Evolutionary conservation across 352 stramenopile genomes (phyloP).

Genomic region (Phytophthora pseudosyringae): DNA sequence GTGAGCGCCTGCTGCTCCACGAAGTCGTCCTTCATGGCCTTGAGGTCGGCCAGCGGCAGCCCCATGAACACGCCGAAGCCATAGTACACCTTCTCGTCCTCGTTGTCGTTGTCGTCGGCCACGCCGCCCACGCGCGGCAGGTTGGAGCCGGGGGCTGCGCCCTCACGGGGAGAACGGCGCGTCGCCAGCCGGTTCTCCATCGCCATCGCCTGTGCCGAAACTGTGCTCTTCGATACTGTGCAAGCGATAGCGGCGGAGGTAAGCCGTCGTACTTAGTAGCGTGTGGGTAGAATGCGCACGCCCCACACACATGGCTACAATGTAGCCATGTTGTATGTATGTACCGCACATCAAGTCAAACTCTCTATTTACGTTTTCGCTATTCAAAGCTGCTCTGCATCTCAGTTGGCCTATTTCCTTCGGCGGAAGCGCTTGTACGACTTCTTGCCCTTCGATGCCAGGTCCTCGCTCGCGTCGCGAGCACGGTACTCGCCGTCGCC

Average conservation of each 20-base stretch:
- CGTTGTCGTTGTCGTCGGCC: constrained; percentile 66
- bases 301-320: constrained; percentile 19
- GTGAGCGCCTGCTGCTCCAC: constrained; percentile 62
- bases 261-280: constrained; percentile 20
- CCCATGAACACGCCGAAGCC: constrained; percentile 91
- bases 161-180: constrained; percentile 28
- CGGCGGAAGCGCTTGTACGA: constrained; percentile 86
- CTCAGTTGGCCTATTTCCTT: constrained; percentile 34
- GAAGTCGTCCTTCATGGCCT: constrained; percentile 85
- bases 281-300: constrained; percentile 4
- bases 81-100: constrained; percentile 90
- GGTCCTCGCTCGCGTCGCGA: constrained; percentile 76
- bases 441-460: constrained; percentile 79
- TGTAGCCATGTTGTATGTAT: not conserved
- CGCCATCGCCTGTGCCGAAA: constrained; percentile 16
- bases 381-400: constrained; percentile 3
- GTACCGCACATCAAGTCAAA: not conserved
- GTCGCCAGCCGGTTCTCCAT: constrained; percentile 56
- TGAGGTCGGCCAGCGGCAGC: constrained; percentile 81
- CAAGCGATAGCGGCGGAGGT: constrained; percentile 1
- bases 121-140: constrained; percentile 33
- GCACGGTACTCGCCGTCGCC: constrained; percentile 79
- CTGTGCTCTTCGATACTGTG: constrained; percentile 20
- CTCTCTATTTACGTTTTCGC: constrained; percentile 20
- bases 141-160: constrained; percentile 20